A percentile compares a stretch with the other conserved stretches of the same genome.
Conservation (phyloP, 2,329 filamentous ascomycete species). For the Hymenoscyphus fraxineus region DNA sequence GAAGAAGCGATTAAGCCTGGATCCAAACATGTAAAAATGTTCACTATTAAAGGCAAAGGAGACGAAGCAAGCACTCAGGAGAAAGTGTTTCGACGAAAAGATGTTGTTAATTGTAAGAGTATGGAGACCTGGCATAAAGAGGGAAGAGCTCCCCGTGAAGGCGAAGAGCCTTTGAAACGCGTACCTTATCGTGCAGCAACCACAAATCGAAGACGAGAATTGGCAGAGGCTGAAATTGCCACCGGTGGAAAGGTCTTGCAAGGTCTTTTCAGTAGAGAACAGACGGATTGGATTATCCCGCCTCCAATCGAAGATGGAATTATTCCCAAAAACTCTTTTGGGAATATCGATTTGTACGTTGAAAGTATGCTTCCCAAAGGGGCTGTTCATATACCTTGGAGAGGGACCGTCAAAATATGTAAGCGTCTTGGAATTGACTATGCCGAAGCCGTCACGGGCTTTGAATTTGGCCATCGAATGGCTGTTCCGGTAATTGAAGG, state of each 20-base stretch:
- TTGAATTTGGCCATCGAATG: slow-evolving; percentile 93
- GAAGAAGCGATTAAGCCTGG: slow-evolving; percentile 79
- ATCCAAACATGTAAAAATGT: slow-evolving; percentile 68
- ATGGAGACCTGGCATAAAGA: slow-evolving; percentile 98
- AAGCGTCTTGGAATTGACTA: slow-evolving; percentile 81
- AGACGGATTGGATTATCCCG: slow-evolving; percentile 95
- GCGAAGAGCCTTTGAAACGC: slow-evolving; percentile 73
- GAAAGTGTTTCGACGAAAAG: slow-evolving; percentile 73
- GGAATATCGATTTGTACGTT: slow-evolving; percentile 94
- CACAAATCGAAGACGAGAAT: slow-evolving; percentile 77
- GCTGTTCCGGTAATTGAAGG: slow-evolving; percentile 89
- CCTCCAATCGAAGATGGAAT: slow-evolving; percentile 77
- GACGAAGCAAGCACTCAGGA: slow-evolving; percentile 65
- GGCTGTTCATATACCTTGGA: slow-evolving; percentile 77
- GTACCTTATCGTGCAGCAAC: slow-evolving; percentile 92
- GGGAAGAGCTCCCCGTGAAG: slow-evolving; percentile 69
- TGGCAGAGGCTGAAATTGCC: slow-evolving; percentile 73
- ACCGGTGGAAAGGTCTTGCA: slow-evolving; percentile 83
- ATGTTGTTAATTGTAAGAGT: slow-evolving; percentile 82
- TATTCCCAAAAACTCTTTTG: slow-evolving; percentile 92
- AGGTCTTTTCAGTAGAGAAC: slow-evolving; percentile 75
- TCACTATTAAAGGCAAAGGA: slow-evolving; percentile 71
- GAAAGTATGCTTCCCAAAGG: slow-evolving; percentile 87
- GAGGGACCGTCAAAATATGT: slow-evolving; percentile 75
- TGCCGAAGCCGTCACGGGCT: slow-evolving; percentile 91